Percentiles rank a stretch among this genome's conserved stretches.
These are phyloP conservation scores for Diddensiella caesifluorescens DNA, from an alignment of 805 yeast genomes.

Conservation along the genomic window DNA sequence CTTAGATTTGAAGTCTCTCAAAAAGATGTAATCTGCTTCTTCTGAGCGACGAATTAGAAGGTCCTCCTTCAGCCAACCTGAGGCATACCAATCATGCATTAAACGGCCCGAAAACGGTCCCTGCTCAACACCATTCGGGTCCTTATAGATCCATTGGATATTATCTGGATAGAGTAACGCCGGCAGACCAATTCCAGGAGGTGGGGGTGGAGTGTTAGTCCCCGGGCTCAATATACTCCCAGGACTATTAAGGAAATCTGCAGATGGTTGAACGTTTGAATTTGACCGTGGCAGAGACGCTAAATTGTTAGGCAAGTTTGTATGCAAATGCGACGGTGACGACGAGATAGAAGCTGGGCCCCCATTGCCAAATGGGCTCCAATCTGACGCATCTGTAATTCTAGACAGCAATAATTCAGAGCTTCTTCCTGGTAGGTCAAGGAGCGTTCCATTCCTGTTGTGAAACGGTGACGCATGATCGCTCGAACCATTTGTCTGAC, in stretches of 20 bases:
- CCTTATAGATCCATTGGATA: slow-evolving; percentile 68
- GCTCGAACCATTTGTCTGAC: not conserved
- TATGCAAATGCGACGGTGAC: not conserved
- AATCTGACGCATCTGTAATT: not conserved
- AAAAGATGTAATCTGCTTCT: slow-evolving; percentile 44
- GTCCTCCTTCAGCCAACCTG: slow-evolving; percentile 51
- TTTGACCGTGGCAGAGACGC: no score
- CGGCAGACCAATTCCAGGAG: slow-evolving; percentile 18
- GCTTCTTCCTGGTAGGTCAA: not conserved
- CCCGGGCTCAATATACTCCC: not conserved
- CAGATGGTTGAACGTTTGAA: slow-evolving; percentile 1
- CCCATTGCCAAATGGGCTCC: slow-evolving; percentile 8
- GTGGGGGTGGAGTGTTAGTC: slow-evolving; percentile 13
- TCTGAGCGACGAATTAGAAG: slow-evolving; percentile 56
- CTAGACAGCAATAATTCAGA: not conserved
- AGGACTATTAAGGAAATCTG: slow-evolving; percentile 5
- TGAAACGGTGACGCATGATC: no score
- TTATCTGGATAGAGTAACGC: slow-evolving; percentile 35
- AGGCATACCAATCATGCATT: slow-evolving; percentile 76
- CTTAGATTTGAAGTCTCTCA: slow-evolving; percentile 48
- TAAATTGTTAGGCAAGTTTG: not conserved
- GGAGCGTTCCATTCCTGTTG: no score
- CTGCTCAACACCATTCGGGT: slow-evolving; percentile 62
- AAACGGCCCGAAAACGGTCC: slow-evolving; percentile 72
- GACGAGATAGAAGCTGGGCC: not conserved